phyloP scores from a whole-genome alignment of 371 early-diverging fungal species.

The Rhizopus arrhizus region DNA sequence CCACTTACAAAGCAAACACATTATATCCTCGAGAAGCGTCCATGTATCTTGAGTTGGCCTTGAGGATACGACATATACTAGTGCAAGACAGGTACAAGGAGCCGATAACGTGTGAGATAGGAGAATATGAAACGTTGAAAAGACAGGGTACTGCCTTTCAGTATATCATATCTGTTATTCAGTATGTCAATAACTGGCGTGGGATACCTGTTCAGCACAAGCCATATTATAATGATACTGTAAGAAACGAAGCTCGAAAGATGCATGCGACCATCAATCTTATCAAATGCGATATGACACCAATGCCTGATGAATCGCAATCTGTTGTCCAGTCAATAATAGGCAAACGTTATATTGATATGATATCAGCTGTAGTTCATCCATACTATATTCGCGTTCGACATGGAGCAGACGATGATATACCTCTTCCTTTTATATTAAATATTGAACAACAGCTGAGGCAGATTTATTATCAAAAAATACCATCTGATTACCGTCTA shows the following conservation, averaged over 20 bases:
- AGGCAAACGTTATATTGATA: slow-evolving; percentile 23
- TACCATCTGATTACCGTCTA: slow-evolving; percentile 27
- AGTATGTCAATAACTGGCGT: slow-evolving; percentile 33
- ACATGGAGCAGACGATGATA: slow-evolving; percentile 17
- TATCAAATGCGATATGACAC: slow-evolving; percentile 9
- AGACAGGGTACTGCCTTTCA: slow-evolving; percentile 31
- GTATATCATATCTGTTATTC: slow-evolving; percentile 16
- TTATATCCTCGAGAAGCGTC: slow-evolving; percentile 34
- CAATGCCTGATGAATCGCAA: slow-evolving; percentile 31
- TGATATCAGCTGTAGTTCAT: slow-evolving; percentile 7
- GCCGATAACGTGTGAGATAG: slow-evolving; percentile 1
- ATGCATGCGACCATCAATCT: not conserved
- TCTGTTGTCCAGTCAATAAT: slow-evolving; percentile 23
- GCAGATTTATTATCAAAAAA: slow-evolving; percentile 20
- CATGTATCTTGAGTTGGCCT: slow-evolving; percentile 38
- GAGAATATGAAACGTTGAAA: slow-evolving; percentile 40
- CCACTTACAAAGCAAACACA: slow-evolving; percentile 35
- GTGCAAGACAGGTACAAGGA: slow-evolving; percentile 14
- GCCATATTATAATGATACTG: not conserved
- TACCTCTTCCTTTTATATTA: slow-evolving; percentile 32
- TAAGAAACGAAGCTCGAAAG: not conserved
- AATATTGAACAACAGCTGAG: slow-evolving; percentile 33
- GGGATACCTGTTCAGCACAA: slow-evolving; percentile 27
- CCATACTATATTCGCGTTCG: slow-evolving; percentile 31
- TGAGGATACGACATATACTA: slow-evolving; percentile 38